A percentile compares a stretch with the other conserved stretches of the same genome.
Conservation (phyloP, 2,329 filamentous ascomycete genomes). For the Bipolaris gigantea region DNA sequence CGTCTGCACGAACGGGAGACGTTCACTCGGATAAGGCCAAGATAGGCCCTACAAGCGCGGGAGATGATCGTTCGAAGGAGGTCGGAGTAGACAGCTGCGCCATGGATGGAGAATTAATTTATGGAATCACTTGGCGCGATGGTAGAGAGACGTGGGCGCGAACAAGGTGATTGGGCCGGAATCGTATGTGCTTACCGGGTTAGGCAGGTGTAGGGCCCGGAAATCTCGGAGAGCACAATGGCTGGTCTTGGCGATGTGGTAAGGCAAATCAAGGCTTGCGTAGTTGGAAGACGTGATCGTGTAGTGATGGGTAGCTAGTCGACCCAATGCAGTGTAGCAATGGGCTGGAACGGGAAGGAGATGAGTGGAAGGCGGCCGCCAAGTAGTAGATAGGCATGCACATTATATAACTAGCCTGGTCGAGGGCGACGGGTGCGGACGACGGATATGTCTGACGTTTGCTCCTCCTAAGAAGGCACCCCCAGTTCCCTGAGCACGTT, state of each 20-base stretch:
- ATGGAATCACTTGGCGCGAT: constrained; percentile 25
- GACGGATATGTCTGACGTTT: background rate
- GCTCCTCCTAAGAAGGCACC: constrained; percentile 13
- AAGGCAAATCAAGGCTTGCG: constrained; percentile 15
- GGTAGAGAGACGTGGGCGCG: constrained; percentile 6
- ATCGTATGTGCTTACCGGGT: background rate
- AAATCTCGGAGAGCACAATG: constrained; percentile 4
- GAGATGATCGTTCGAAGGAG: constrained; percentile 18
- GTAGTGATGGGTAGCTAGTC: constrained; percentile 14
- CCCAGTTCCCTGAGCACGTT: constrained; percentile 46
- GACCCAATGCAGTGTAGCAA: constrained; percentile 16
- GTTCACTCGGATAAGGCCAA: constrained; percentile 15
- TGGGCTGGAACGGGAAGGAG: constrained; percentile 25
- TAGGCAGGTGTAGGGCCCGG: constrained; percentile 10
- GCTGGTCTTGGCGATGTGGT: constrained; percentile 12
- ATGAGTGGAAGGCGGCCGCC: background rate
- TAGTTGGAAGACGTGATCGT: constrained; percentile 10
- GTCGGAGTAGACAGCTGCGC: constrained; percentile 2
- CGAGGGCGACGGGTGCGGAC: background rate
- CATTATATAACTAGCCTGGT: background rate
- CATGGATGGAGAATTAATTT: constrained; percentile 36
- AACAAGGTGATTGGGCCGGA: constrained; percentile 24
- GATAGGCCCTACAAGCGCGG: constrained; percentile 20
- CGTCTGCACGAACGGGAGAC: constrained; percentile 28
- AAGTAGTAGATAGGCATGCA: background rate